Conservation (phyloP, 139 green algal species). For the Tetradesmus obliquus region DNA sequence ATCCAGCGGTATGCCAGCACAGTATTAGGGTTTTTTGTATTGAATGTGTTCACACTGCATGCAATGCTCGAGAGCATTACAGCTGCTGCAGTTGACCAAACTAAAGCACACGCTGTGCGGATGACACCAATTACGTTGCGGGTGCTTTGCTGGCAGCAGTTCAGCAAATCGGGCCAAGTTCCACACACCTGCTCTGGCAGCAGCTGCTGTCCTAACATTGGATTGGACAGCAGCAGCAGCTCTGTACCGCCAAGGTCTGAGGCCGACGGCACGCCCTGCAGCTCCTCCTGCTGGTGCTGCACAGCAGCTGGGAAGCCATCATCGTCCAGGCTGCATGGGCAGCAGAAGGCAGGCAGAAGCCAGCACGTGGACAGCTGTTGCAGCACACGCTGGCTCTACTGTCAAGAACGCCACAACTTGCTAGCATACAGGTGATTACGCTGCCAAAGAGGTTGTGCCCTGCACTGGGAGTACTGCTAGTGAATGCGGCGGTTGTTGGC, state of each 20-base stretch:
- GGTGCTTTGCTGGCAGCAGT: too few species aligned
- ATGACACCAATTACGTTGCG: too few species aligned
- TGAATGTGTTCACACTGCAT: too few species aligned
- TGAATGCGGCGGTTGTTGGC: too few species aligned
- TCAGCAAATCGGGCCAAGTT: neutral
- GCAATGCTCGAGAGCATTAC: neutral
- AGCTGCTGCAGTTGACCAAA: neutral
- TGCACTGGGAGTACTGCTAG: neutral
- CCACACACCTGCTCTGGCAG: neutral
- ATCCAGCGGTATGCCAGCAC: neutral
- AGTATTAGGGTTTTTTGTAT: neutral
- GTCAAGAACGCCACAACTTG: too few species aligned
- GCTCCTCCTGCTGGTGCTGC: neutral
- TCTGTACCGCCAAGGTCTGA: neutral
- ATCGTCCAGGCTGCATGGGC: slow-evolving; percentile 29
- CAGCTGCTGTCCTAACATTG: neutral
- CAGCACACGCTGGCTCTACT: neutral
- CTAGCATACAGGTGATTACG: too few species aligned
- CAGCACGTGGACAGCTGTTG: neutral
- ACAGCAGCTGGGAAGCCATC: slow-evolving; percentile 30
- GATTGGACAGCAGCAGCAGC: neutral
- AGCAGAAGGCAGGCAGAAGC: neutral
- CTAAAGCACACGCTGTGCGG: neutral
- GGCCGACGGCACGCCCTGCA: neutral
- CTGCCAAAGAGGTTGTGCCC: too few species aligned